These are phyloP conservation scores for Powellomyces hirtus DNA, from an alignment of 192 early-diverging fungal genomes.

Conservation along the genomic window DNA sequence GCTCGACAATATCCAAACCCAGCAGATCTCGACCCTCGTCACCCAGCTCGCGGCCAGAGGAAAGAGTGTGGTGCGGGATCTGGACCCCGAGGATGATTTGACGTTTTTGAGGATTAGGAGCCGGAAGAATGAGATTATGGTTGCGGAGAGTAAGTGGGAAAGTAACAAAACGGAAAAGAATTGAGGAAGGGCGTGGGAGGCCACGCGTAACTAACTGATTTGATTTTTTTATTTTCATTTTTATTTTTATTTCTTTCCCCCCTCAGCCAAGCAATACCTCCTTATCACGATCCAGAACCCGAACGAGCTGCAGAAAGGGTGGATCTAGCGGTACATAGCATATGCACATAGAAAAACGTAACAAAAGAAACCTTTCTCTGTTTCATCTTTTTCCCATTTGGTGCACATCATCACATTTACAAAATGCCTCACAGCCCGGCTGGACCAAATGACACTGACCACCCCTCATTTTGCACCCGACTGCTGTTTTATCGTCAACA, in stretches of 20 bases:
- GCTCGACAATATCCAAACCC: slow-evolving; percentile 61
- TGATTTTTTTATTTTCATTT: neutral
- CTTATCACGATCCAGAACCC: slow-evolving; percentile 43
- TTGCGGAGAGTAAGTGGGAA: slow-evolving; percentile 42
- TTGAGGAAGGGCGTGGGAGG: neutral
- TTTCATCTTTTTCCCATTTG: too few relatives aligned
- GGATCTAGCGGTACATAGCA: neutral
- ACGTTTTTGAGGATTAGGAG: slow-evolving; percentile 39
- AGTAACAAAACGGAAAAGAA: too few relatives aligned
- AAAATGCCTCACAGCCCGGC: too few relatives aligned
- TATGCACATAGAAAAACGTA: too few relatives aligned
- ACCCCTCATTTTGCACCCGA: too few relatives aligned
- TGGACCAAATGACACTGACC: too few relatives aligned
- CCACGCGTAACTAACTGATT: neutral
- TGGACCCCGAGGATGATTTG: slow-evolving; percentile 32
- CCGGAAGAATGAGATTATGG: slow-evolving; percentile 47
- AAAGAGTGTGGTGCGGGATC: slow-evolving; percentile 8
- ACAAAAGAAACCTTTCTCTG: too few relatives aligned
- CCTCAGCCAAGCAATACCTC: slow-evolving; percentile 37
- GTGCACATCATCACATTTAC: too few relatives aligned
- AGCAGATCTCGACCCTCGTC: slow-evolving; percentile 55
- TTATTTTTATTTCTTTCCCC: neutral
- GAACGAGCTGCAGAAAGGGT: slow-evolving; percentile 26
- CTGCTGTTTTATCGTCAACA: too few relatives aligned
- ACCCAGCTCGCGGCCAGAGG: slow-evolving; percentile 29